Percentiles rank a stretch among this genome's conserved stretches.
Conservation (phyloP, 208 protist genomes). For the Leishmania tropica region DNA sequence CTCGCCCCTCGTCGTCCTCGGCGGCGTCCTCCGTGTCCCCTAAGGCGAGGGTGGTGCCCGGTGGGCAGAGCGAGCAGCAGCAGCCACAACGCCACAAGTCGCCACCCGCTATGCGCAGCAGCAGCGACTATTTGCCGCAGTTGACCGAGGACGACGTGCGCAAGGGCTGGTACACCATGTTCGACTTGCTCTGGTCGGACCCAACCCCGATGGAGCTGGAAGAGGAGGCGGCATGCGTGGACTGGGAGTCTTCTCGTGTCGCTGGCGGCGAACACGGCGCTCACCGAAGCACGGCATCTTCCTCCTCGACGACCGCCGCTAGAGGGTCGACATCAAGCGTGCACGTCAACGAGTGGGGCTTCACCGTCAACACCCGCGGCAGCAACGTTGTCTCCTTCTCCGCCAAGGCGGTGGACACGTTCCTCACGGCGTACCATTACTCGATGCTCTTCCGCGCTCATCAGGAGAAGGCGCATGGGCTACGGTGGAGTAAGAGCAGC, state of each 20-base stretch:
- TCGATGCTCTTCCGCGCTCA: conserved; percentile 82
- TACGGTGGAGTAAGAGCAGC: conserved; percentile 71
- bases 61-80: neutral
- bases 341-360: conserved; percentile 71
- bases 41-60: neutral
- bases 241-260: neutral
- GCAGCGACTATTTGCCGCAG: conserved; percentile 18
- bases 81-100: neutral
- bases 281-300: neutral
- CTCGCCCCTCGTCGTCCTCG: neutral
- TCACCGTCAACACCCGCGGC: conserved; percentile 64
- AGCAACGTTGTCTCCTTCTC: conserved; percentile 71
- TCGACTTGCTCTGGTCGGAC: conserved; percentile 86
- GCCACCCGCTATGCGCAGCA: neutral
- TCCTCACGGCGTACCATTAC: conserved; percentile 62
- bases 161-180: conserved; percentile 60
- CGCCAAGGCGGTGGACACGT: conserved; percentile 67
- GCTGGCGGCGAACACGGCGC: neutral
- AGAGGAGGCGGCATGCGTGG: neutral
- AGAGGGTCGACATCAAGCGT: neutral
- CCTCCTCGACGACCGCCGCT: neutral
- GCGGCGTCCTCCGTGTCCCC: neutral
- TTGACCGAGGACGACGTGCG: conserved; percentile 41
- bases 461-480: conserved; percentile 76
- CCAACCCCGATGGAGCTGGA: conserved; percentile 51